Evolutionary conservation across 495 filamentous ascomycete genomes (phyloP), one percentile per base, ranked within the genome.

Genomic region (Evernia prunastri): DNA sequence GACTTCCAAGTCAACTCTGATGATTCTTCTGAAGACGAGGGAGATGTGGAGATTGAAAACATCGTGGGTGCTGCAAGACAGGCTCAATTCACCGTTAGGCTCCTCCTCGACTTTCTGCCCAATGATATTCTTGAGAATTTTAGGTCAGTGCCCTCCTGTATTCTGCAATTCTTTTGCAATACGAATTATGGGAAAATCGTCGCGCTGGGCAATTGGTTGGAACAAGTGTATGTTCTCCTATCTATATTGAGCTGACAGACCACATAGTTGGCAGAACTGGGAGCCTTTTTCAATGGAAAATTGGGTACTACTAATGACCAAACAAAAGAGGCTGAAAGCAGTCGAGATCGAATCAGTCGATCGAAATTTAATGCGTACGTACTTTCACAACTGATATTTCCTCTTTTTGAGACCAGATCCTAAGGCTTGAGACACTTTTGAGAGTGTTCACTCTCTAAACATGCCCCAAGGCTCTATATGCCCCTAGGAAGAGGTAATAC

Each of bases 201-300:
- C 27, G 31, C 39, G 39, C 37, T 59, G 40, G 27, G 10, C n/a
- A 15, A 56, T 11, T 17, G 18, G 29, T 9, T 33, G 51, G 51
- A 33, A 9, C 3, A 31, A 10, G 10, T 40, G 12, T 11, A 13
- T 18, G 17, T 53, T n/a, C 1, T 53, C 20, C 12, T 1, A 4
- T 20, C 20, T 45, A 31, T 11, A 43, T 49, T 27, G 42, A 27
- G 47, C 62, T 64, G 17, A 59, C 9, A 42, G 20, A n/a, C 3
- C 49, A 23, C 27, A 33, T 17, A 65, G 63, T 42, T 65, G 63
- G 63, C 63, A 65, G 29, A 60, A 56, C 39, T 65, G 63, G 63
- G 63, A 65, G 37, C 63, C 63, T 18, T 65, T 65, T 17, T 59
- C 63, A 31, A 45, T 65, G 45, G 63, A 65, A 20, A 65, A 65